A percentile compares a stretch with the other conserved stretches of the same genome.
phyloP scores from a whole-genome alignment of 768 basidiomycete genomes.

The Inosperma sp. region DNA sequence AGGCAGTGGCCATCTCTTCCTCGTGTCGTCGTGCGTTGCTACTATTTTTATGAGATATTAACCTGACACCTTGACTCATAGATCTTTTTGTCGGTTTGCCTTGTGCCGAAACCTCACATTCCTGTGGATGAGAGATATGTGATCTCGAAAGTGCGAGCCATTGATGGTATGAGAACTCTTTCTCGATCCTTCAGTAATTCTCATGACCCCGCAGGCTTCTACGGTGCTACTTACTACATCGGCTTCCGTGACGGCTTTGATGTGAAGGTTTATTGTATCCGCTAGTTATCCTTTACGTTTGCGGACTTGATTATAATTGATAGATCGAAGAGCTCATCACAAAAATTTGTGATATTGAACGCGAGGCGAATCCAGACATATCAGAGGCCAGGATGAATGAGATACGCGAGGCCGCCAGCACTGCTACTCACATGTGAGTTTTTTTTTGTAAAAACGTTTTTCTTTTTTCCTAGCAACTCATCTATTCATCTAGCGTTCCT shows the following conservation, averaged over 20 bases:
- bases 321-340: slow-evolving; percentile 45
- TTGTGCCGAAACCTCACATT: slow-evolving; percentile 49
- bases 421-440: slow-evolving; percentile 55
- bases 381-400: slow-evolving; percentile 32
- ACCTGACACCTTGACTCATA: slow-evolving; percentile 17
- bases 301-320: not conserved
- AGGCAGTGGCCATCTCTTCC: slow-evolving; percentile 69
- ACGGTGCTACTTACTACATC: slow-evolving; percentile 53
- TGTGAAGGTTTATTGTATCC: slow-evolving; percentile 31
- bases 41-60: not conserved
- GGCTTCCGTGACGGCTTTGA: slow-evolving; percentile 63
- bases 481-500: slow-evolving; percentile 40
- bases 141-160: slow-evolving; percentile 51
- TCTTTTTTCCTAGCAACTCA: not conserved
- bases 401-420: slow-evolving; percentile 38
- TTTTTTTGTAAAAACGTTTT: not conserved
- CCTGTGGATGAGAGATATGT: slow-evolving; percentile 47
- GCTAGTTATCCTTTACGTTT: not conserved
- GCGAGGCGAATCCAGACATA: slow-evolving; percentile 31
- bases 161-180: slow-evolving; percentile 44
- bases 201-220: slow-evolving; percentile 41
- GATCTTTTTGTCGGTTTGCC: slow-evolving; percentile 59
- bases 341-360: slow-evolving; percentile 48
- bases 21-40: slow-evolving; percentile 49
- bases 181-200: not conserved